Base-by-base conservation (phyloP, 2,329 filamentous ascomycete species). In the Coniella vitis region DNA sequence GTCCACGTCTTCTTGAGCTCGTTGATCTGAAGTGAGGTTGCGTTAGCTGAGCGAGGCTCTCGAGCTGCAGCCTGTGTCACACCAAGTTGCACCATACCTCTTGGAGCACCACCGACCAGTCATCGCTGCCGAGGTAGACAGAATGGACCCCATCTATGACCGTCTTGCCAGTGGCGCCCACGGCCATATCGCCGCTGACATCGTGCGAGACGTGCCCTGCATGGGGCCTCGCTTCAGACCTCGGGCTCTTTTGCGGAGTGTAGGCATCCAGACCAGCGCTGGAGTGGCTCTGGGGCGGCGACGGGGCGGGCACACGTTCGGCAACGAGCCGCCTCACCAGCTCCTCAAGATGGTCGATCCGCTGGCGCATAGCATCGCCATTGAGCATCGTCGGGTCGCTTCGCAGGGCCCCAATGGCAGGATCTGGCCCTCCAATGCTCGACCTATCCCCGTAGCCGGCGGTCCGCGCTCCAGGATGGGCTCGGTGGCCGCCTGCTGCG, bases 21-120 rank as follows among this genome's bases (percentile, higher is more conserved):
- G 34, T 57, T 60, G 38, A 61, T 58, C 60, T 61, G 25, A 5
- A 5, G 10, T 10, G 10, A 29, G 10, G 10, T 29, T 10, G 10
- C 5, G 25, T 5, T 29, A 29, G 5, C 25, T 29, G 5, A 10
- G 5, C 25, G 25, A 5, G 5, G 10, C 5, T 10, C 5, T 29
- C 5, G 25, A 10, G 10, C 25, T 5, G 25, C 25, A 29, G 25
- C 25, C 5, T 5, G 10, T 10, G 10, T 10, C 25, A 29, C 10
- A 5, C 5, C 25, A 29, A 10, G 25, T 14, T 48, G 39, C 16
- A 13, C 39, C 21, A 20, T 45, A 58, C 58, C 49, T 61, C 58
- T 49, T 58, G 53, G 12, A 61, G 54, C 29, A 61, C 57, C 38
- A 49, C 48, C 25, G 53, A 53, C 60, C 58, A 60, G 34, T 61